Evolutionary conservation across 441 rosid genomes (phyloP), one percentile per base, ranked within the genome.

Genomic region (Populus hybrid): DNA sequence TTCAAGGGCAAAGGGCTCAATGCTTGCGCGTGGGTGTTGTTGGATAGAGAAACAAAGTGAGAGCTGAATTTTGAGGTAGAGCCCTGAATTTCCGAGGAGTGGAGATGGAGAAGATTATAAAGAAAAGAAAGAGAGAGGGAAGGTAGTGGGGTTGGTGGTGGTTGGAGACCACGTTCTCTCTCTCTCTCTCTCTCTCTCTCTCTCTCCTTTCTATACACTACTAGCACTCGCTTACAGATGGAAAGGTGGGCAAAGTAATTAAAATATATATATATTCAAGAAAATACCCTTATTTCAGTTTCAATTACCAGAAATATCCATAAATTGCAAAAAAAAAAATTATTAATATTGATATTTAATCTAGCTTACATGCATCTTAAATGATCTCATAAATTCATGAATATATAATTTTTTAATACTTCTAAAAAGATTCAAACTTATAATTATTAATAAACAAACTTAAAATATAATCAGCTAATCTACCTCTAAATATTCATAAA

Each of bases 121-220:
- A 30, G 32, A 3, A 30, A 30, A 30, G 32, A 83, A 89, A 81
- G 83, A 69, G 74, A 64, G 74, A 59, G 53, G 68, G 26, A 32
- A 21, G 30, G 59, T 7, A 24, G 19, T 50, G 59, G 66, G 79
- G 76, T 40, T 35, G 82, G 67, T 64, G 64, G 78, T 79, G 84
- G 90, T 82, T 85, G 91, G 87, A 84, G 76, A 74, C 87, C 90
- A 84, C 91, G 83, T 80, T 67, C 66, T 21, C 57, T 18, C 66
- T 28, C 30, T 34, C 30, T 28, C 28, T 18, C 1, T 26, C 5
- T 1, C 16, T 4, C 40, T 4, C 35, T 32, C 35, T 34, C 35
- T n/a, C n/a, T n/a, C n/a, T n/a, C n/a, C 24, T 24, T 24, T 24
- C 24, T 24, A 24, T 30, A 30, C 32, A 30, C 32, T 30, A 3